phyloP scores from a whole-genome alignment of 768 basidiomycete species.

The Amanita jacksonii region DNA sequence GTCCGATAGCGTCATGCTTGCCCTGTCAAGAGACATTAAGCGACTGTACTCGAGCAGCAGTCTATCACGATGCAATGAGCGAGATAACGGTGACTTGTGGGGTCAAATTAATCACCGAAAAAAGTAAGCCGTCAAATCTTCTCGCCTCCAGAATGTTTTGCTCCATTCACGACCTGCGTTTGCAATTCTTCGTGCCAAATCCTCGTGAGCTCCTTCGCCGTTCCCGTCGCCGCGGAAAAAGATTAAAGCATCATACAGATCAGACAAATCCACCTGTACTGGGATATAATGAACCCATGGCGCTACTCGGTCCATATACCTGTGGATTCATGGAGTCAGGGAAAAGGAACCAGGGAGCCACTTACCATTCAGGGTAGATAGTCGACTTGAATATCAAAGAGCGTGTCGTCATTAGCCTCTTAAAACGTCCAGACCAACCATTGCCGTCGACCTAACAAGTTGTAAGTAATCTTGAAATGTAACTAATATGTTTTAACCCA shows the following conservation, averaged over 20 bases:
- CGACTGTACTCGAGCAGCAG: conserved; percentile 21
- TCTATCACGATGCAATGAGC: conserved; percentile 4
- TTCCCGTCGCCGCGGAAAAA: conserved; percentile 64
- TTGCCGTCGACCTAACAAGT: conserved; percentile 44
- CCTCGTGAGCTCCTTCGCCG: conserved; percentile 52
- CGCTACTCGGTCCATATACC: conserved; percentile 46
- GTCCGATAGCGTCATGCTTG: conserved; percentile 18
- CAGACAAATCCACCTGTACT: conserved; percentile 51
- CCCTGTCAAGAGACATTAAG: conserved; percentile 20
- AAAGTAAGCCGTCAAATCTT: conserved; percentile 40
- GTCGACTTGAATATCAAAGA: conserved; percentile 61
- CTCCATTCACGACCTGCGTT: conserved; percentile 23
- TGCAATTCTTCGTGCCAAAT: conserved; percentile 44
- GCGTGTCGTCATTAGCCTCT: conserved; percentile 51
- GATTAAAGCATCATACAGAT: conserved; percentile 59
- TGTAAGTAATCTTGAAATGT: too few relatives aligned
- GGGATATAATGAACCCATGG: conserved; percentile 76
- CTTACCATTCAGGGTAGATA: conserved; percentile 66
- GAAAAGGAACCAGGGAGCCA: neutral
- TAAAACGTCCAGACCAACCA: conserved; percentile 66
- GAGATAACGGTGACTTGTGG: neutral
- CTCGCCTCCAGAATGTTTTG: conserved; percentile 33
- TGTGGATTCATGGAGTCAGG: conserved; percentile 12
- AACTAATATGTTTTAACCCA: too few relatives aligned
- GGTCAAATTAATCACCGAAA: conserved; percentile 27